Conservation (phyloP, 2,329 filamentous ascomycete species). For the Balansia obtecta region DNA sequence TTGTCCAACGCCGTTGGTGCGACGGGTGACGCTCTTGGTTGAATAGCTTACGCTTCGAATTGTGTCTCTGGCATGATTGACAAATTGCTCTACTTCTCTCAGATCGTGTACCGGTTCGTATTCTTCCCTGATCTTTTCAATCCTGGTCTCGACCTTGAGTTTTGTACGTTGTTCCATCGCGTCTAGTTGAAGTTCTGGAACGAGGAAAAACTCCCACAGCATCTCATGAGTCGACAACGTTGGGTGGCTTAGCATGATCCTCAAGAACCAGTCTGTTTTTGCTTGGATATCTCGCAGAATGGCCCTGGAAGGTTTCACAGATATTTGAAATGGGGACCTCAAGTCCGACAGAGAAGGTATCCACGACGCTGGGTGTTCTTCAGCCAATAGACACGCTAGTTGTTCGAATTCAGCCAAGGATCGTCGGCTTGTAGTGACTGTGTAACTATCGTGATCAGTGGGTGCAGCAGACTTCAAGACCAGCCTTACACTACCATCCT, state of each 20-base stretch:
- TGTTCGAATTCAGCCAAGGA: constrained; percentile 87
- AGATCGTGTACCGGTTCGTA: constrained; percentile 74
- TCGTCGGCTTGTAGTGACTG: constrained; percentile 85
- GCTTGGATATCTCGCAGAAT: constrained; percentile 80
- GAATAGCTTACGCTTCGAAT: constrained; percentile 75
- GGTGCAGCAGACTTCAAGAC: constrained; percentile 90
- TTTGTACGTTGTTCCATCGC: constrained; percentile 83
- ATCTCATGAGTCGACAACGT: constrained; percentile 95
- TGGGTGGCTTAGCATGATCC: constrained; percentile 73
- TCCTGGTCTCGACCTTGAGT: constrained; percentile 71
- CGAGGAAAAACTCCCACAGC: constrained; percentile 96
- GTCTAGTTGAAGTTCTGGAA: constrained; percentile 81
- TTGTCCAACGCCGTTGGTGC: constrained; percentile 62
- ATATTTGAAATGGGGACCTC: constrained; percentile 83
- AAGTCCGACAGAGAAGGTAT: constrained; percentile 67
- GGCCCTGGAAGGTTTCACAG: constrained; percentile 78
- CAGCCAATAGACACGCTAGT: constrained; percentile 65
- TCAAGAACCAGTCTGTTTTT: constrained; percentile 76
- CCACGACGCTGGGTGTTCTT: constrained; percentile 94
- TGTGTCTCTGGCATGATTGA: constrained; percentile 81
- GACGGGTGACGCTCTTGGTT: constrained; percentile 69
- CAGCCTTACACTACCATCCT: constrained; percentile 85
- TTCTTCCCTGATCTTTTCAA: constrained; percentile 80
- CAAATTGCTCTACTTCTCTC: constrained; percentile 83
- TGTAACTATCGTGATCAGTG: constrained; percentile 69